phyloP scores from a whole-genome alignment of 2,329 filamentous ascomycete species.

The Mariannaea sp. region DNA sequence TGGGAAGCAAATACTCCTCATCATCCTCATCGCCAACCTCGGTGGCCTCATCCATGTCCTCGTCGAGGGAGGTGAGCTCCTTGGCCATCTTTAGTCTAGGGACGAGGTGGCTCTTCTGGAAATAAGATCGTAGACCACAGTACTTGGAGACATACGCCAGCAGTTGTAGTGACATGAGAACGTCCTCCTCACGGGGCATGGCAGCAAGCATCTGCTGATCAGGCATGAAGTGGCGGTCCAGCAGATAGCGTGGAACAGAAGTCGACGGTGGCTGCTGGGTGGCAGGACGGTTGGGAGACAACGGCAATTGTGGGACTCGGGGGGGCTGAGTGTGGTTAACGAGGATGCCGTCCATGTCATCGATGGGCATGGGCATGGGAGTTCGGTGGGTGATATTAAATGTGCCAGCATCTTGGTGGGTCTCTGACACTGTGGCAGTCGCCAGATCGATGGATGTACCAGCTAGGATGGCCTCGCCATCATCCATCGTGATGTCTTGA shows the following conservation, averaged over 20 bases:
- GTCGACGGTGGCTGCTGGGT: conserved; percentile 75
- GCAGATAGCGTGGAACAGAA: conserved; percentile 77
- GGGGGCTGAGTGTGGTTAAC: conserved; percentile 72
- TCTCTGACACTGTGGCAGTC: conserved; percentile 79
- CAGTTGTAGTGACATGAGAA: conserved; percentile 95
- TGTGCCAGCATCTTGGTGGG: conserved; percentile 79
- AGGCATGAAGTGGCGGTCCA: conserved; percentile 72
- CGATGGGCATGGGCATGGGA: conserved; percentile 46
- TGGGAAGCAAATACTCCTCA: conserved; percentile 87
- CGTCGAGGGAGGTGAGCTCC: conserved; percentile 80
- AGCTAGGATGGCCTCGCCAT: conserved; percentile 78
- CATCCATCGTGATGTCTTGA: conserved; percentile 79
- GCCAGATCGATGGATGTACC: conserved; percentile 75
- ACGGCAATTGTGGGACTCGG: conserved; percentile 67
- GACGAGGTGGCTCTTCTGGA: conserved; percentile 92
- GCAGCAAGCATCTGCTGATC: conserved; percentile 79
- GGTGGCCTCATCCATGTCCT: conserved; percentile 56
- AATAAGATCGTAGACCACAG: conserved; percentile 93
- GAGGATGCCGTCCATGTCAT: conserved; percentile 75
- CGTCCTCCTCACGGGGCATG: conserved; percentile 96
- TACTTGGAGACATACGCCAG: conserved; percentile 98
- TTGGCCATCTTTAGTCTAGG: conserved; percentile 88
- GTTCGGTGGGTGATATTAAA: conserved; percentile 93
- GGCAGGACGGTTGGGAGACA: conserved; percentile 74
- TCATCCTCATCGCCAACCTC: conserved; percentile 58